These are phyloP conservation scores for Trichoderma semiorbis DNA, from an alignment of 2,329 filamentous ascomycete species.

Conservation along the genomic window DNA sequence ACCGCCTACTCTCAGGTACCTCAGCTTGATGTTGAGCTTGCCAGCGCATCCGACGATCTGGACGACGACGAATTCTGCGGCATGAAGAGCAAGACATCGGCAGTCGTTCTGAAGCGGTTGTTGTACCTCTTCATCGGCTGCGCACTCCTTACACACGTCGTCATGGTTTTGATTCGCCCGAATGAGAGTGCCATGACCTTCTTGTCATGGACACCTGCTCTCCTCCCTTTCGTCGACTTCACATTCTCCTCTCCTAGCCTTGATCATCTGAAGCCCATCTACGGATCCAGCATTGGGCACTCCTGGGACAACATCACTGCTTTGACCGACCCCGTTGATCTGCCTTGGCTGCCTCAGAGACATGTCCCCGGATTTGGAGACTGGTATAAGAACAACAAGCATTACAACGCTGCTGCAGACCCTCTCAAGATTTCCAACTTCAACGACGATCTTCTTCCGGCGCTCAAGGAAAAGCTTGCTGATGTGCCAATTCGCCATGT, in stretches of 20 bases:
- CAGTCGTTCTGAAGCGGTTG: not conserved
- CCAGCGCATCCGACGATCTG: not conserved
- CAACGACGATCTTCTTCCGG: conserved; percentile 30
- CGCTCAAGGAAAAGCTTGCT: conserved; percentile 26
- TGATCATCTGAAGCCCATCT: conserved; percentile 5
- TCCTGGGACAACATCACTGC: conserved; percentile 25
- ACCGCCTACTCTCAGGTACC: not conserved
- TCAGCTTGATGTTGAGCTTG: conserved; percentile 17
- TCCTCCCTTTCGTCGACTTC: conserved; percentile 35
- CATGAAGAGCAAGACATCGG: not conserved
- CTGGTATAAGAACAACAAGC: conserved; percentile 26
- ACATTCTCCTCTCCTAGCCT: conserved; percentile 28
- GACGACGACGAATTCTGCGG: conserved; percentile 5
- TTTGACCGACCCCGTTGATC: conserved; percentile 18
- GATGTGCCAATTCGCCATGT: conserved; percentile 41
- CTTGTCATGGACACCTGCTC: conserved; percentile 34
- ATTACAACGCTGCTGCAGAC: conserved; percentile 37
- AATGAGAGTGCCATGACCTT: conserved; percentile 33
- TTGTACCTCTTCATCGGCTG: conserved; percentile 25
- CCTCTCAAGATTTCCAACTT: conserved; percentile 42
- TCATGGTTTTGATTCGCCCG: conserved; percentile 28
- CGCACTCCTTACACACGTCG: conserved; percentile 27
- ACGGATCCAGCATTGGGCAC: conserved; percentile 20
- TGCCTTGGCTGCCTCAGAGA: conserved; percentile 23
- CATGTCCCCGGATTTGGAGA: conserved; percentile 26